Conservation (phyloP, 176 grass and related monocot species). For the Stipa capillata region DNA sequence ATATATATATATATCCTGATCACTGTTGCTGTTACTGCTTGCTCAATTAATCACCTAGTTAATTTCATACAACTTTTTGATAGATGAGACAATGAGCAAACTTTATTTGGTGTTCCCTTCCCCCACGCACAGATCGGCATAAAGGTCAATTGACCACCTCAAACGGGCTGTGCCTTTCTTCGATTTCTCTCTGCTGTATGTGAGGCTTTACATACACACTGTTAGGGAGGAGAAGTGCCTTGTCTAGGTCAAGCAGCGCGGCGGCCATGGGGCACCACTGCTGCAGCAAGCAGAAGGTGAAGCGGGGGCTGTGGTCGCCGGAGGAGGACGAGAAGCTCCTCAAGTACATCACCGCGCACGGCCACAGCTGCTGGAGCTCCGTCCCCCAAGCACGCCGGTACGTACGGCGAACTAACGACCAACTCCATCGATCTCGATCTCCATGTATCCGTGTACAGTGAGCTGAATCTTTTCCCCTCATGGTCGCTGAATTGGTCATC, state of each 20-base stretch:
- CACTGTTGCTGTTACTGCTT: background rate
- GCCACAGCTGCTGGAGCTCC: conserved; percentile 97
- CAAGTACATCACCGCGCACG: conserved; percentile 74
- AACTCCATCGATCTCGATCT: background rate
- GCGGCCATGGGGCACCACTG: conserved; percentile 84
- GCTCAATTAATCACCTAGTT: conserved; percentile 10
- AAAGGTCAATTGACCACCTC: conserved; percentile 35
- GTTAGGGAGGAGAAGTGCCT: background rate
- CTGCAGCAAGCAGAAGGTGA: conserved; percentile 99
- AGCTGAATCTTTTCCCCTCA: background rate
- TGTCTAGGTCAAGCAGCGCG: background rate
- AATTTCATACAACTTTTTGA: background rate
- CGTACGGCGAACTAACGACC: background rate
- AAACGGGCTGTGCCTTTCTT: conserved; percentile 1
- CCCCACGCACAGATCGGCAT: conserved; percentile 1
- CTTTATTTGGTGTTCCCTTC: conserved; percentile 44
- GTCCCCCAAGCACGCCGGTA: conserved; percentile 92
- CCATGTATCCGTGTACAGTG: no score
- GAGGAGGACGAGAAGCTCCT: conserved; percentile 95
- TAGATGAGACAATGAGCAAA: background rate
- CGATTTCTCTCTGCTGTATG: background rate
- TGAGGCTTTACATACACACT: conserved; percentile 21
- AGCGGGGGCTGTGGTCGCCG: conserved; percentile 96
- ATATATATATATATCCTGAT: no score
- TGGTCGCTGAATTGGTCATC: background rate